Conservation (phyloP, 345 rosid species). For the Eucalyptus pauciflora region DNA sequence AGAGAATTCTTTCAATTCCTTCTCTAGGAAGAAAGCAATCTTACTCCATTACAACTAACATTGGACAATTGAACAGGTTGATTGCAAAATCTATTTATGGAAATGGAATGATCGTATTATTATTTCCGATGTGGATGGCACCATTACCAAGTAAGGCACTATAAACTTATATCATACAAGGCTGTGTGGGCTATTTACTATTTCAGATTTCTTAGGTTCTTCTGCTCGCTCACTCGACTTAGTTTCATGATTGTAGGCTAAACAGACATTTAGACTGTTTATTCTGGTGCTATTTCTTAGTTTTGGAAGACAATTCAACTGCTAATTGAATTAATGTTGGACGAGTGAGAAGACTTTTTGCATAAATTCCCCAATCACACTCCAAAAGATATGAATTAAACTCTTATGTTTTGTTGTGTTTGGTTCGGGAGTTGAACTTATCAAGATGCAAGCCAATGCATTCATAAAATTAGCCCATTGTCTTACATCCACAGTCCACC, state of each 20-base stretch:
- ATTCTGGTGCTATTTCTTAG: neutral
- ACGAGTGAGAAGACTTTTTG: neutral
- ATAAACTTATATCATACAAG: neutral
- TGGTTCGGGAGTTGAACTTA: neutral
- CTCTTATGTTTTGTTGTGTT: neutral
- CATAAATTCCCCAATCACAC: neutral
- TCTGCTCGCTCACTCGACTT: neutral
- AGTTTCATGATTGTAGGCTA: neutral
- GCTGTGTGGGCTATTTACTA: neutral
- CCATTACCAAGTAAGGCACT: conserved; percentile 69
- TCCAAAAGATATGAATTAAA: neutral
- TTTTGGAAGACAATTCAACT: neutral
- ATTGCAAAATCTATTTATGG: conserved; percentile 90
- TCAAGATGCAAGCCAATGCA: neutral
- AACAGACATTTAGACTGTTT: neutral
- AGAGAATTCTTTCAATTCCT: neutral
- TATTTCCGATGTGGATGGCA: conserved; percentile 97
- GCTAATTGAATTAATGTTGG: neutral
- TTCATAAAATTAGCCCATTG: neutral
- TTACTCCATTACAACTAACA: neutral
- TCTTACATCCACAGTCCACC: neutral
- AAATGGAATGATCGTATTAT: conserved; percentile 87
- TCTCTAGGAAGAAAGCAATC: neutral
- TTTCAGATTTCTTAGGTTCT: neutral
- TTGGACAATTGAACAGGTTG: conserved; percentile 45